phyloP scores from a whole-genome alignment of 2,329 filamentous ascomycete genomes.

The Aspergillus intermedius region DNA sequence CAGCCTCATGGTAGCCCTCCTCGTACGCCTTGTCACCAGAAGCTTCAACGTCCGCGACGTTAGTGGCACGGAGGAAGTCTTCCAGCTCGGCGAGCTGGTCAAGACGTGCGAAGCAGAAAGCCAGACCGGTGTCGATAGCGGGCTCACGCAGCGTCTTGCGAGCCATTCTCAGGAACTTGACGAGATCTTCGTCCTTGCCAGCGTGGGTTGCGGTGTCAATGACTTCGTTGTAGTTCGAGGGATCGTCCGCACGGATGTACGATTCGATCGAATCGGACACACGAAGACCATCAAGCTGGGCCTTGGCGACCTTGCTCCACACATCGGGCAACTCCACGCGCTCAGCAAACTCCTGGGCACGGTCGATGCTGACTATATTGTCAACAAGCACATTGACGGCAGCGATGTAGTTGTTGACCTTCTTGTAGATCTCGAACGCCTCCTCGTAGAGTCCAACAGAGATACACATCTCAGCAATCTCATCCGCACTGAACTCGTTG shows the following conservation, averaged over 20 bases:
- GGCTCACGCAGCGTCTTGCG: constrained; percentile 94
- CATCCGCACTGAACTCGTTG: constrained; percentile 80
- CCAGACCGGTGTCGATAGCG: constrained; percentile 84
- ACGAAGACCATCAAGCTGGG: constrained; percentile 90
- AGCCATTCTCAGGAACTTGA: constrained; percentile 95
- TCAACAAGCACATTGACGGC: constrained; percentile 91
- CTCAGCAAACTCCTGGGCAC: constrained; percentile 91
- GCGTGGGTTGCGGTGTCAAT: constrained; percentile 93
- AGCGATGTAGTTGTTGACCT: constrained; percentile 79
- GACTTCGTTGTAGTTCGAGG: constrained; percentile 88
- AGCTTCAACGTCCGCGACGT: constrained; percentile 92
- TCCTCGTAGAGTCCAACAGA: constrained; percentile 93
- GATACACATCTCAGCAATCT: constrained; percentile 89
- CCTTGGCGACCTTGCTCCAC: constrained; percentile 97
- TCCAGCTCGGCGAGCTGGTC: constrained; percentile 90
- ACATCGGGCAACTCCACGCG: constrained; percentile 90
- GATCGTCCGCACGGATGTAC: constrained; percentile 91
- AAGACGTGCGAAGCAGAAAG: constrained; percentile 86
- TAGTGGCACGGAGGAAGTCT: constrained; percentile 87
- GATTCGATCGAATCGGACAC: constrained; percentile 91
- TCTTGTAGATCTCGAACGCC: constrained; percentile 98
- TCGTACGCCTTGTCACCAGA: constrained; percentile 97
- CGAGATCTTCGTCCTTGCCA: constrained; percentile 93
- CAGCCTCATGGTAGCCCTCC: constrained; percentile 88
- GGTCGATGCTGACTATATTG: constrained; percentile 94